Evolutionary conservation across 768 basidiomycete species (phyloP).

Genomic region (Russula lepida): DNA sequence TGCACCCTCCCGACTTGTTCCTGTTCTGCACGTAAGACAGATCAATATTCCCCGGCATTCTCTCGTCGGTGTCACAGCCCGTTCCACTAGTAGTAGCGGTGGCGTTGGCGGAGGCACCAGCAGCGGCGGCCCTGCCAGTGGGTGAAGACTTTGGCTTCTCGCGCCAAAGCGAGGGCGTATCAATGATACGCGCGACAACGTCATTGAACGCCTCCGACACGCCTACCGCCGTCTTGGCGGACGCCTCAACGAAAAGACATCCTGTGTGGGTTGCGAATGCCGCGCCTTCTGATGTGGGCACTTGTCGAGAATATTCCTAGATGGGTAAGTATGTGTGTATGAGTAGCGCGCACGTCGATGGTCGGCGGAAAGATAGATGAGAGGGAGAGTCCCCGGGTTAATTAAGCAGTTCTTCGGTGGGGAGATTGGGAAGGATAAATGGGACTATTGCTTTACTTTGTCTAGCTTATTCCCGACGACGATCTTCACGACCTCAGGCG

Average conservation of each 20-base stretch:
- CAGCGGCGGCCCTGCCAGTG: constrained; percentile 6
- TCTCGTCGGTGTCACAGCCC: constrained; percentile 3
- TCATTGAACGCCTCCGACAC: constrained; percentile 72
- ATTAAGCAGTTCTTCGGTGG: too few relatives aligned
- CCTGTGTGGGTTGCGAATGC: constrained; percentile 76
- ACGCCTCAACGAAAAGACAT: constrained; percentile 84
- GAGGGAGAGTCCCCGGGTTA: too few relatives aligned
- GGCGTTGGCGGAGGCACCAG: background rate
- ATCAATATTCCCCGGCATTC: constrained; percentile 40
- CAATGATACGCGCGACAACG: constrained; percentile 74
- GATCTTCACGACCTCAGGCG: constrained; percentile 80
- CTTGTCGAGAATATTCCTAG: constrained; percentile 86
- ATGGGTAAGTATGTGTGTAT: background rate
- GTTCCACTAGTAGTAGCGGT: constrained; percentile 1
- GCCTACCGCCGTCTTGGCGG: constrained; percentile 83
- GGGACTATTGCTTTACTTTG: constrained; percentile 42
- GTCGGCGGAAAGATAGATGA: background rate
- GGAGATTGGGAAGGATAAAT: background rate
- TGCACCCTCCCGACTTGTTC: constrained; percentile 27
- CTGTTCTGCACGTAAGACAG: constrained; percentile 23
- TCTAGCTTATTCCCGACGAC: constrained; percentile 94
- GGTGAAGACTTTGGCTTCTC: constrained; percentile 23
- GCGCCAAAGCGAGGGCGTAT: constrained; percentile 75
- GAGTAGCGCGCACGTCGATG: background rate
- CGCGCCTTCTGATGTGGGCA: constrained; percentile 67